Evolutionary conservation across 441 rosid species (phyloP).

Genomic region (Corymbia calophylla): DNA sequence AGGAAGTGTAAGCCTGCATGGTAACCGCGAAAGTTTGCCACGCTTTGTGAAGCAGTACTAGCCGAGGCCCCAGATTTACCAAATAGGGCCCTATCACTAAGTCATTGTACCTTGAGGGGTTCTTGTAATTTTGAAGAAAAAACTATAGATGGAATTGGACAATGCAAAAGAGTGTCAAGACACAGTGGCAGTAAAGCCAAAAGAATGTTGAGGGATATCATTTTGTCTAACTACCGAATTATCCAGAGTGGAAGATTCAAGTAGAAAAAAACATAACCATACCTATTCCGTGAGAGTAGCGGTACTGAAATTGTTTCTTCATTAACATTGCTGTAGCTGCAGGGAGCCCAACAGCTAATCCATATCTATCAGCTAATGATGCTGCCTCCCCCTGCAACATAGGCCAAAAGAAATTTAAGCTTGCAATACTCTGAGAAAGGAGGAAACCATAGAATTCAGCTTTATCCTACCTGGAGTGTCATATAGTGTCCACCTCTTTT

Average conservation of each 20-base stretch:
- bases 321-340: conserved; percentile 62
- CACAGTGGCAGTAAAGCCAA: not conserved
- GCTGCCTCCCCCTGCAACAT: conserved; percentile 82
- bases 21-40: not conserved
- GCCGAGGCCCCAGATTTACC: not conserved
- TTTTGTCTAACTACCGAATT: not conserved
- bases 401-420: not conserved
- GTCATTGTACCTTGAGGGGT: not conserved
- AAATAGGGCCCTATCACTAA: not conserved
- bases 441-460: not conserved
- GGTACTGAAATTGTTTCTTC: conserved; percentile 71
- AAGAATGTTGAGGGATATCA: not conserved
- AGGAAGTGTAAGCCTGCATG: not conserved
- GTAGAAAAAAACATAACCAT: not conserved
- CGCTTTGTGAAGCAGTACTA: not conserved
- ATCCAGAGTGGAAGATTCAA: not conserved
- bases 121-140: not conserved
- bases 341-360: conserved; percentile 74
- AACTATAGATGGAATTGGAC: not conserved
- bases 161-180: not conserved
- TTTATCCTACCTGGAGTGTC: conserved; percentile 75
- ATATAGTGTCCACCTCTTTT: conserved; percentile 86
- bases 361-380: conserved; percentile 72
- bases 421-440: not conserved
- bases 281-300: conserved; percentile 89